A percentile compares a stretch with the other conserved stretches of the same genome.
Evolutionary conservation across 768 basidiomycete species (phyloP).

Genomic region (Neoboletus brunneissimus): DNA sequence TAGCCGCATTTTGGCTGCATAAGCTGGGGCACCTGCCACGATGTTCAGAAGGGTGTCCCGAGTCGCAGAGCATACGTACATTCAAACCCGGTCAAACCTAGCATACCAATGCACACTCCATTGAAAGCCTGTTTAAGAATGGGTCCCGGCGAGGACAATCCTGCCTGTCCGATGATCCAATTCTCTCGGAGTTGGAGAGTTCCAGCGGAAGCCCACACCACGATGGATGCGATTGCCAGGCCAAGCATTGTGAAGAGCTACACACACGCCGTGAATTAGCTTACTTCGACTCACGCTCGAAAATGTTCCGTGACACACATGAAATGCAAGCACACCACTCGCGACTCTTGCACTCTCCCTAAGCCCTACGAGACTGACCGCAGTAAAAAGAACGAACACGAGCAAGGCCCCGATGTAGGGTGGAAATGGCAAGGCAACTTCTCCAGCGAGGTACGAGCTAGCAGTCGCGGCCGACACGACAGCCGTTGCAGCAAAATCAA

Average conservation of each 20-base stretch:
- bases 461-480: conserved; percentile 76
- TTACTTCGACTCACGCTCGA: neutral
- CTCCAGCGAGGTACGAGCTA: conserved; percentile 61
- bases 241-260: conserved; percentile 56
- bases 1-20: conserved; percentile 57
- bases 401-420: conserved; percentile 48
- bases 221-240: conserved; percentile 47
- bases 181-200: conserved; percentile 48
- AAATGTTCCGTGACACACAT: conserved; percentile 41
- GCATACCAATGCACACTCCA: conserved; percentile 68
- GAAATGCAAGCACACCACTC: conserved; percentile 52
- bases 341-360: conserved; percentile 64
- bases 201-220: conserved; percentile 54
- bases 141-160: conserved; percentile 24
- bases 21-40: conserved; percentile 55
- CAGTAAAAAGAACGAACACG: conserved; percentile 53
- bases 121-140: conserved; percentile 53
- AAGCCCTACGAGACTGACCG: conserved; percentile 55
- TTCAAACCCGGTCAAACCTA: conserved; percentile 72
- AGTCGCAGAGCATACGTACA: conserved; percentile 34
- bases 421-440: conserved; percentile 57
- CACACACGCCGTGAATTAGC: neutral
- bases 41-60: neutral
- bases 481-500: conserved; percentile 68
- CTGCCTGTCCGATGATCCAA: conserved; percentile 44